Evolutionary conservation across 331 rosid species (phyloP).

Genomic region (Cydonia oblonga): DNA sequence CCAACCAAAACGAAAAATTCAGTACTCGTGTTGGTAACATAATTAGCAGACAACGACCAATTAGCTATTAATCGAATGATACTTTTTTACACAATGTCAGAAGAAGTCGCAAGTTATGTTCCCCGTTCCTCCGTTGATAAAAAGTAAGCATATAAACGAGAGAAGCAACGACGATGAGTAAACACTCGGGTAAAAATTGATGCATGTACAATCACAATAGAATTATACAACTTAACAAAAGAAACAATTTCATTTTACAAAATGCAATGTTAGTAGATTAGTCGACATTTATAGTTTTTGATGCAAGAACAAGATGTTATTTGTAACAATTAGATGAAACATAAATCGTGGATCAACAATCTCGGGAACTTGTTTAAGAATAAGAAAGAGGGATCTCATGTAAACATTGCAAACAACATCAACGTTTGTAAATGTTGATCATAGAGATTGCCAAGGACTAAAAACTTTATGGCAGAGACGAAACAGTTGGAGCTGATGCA

Average conservation of each 20-base stretch:
- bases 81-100: not conserved
- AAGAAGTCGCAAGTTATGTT: not conserved
- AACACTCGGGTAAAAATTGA: not conserved
- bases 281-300: not conserved
- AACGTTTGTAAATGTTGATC: not conserved
- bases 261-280: no score
- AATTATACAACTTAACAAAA: not conserved
- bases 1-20: conserved; percentile 11
- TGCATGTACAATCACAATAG: not conserved
- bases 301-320: not conserved
- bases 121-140: not conserved
- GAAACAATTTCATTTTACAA: not conserved
- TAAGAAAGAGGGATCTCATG: not conserved
- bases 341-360: not conserved
- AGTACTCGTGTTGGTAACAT: not conserved
- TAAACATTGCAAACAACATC: not conserved
- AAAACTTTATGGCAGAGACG: not conserved
- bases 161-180: not conserved
- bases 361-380: not conserved
- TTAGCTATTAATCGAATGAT: not conserved
- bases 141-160: not conserved
- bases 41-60: not conserved
- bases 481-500: conserved; percentile 6
- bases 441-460: not conserved
- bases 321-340: not conserved